phyloP scores from a whole-genome alignment of 352 stramenopile genomes.

The Achlya hypogyna region DNA sequence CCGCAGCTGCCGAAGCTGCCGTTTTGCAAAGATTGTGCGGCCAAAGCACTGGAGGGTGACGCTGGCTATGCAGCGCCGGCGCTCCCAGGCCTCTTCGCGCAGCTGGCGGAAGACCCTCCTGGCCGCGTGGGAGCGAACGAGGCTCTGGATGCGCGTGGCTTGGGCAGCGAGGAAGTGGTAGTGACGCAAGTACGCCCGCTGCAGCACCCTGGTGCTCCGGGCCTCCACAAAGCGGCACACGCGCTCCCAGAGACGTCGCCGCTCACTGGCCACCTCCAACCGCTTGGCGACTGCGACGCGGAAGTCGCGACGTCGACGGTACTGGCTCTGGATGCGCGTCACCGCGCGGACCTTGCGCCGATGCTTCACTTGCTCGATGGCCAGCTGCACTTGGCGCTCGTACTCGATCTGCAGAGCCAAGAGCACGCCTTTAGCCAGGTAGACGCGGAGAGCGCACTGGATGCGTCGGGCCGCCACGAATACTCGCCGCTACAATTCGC shows the following conservation, averaged over 20 bases:
- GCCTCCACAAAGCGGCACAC: neutral
- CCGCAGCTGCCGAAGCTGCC: neutral
- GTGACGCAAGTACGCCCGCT: neutral
- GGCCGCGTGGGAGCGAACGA: conserved; percentile 10
- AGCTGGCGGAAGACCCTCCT: neutral
- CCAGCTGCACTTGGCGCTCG: conserved; percentile 10
- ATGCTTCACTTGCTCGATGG: conserved; percentile 11
- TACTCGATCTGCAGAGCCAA: conserved; percentile 5
- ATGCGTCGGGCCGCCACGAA: conserved; percentile 1
- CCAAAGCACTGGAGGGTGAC: conserved; percentile 16
- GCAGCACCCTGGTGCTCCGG: neutral
- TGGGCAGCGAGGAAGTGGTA: neutral
- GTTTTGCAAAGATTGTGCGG: neutral
- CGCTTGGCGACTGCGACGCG: conserved; percentile 8
- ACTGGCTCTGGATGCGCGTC: conserved; percentile 28
- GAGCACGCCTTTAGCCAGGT: neutral
- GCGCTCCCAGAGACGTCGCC: neutral
- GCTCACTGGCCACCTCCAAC: neutral
- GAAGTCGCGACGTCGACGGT: conserved; percentile 21
- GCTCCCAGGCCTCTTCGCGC: neutral
- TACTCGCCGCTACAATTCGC: neutral
- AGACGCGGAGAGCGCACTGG: conserved; percentile 2
- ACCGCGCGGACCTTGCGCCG: conserved; percentile 20
- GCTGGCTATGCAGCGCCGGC: neutral
- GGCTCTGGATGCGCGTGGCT: conserved; percentile 20